Evolutionary conservation across 106 monocot species (phyloP), one percentile per base, ranked within the genome.

Genomic region (Dendrobium nobile): DNA sequence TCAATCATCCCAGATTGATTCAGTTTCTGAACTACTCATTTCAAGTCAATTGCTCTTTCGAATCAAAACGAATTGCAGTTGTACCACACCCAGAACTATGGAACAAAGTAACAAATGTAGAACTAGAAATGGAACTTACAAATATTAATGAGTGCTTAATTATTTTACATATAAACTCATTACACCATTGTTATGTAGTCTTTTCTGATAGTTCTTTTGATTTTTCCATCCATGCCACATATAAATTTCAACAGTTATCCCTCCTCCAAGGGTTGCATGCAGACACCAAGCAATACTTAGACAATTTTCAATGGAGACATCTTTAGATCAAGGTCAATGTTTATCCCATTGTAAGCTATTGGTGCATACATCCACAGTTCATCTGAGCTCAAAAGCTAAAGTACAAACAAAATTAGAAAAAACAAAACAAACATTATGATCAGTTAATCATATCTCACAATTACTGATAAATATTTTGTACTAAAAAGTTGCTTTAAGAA

Each of bases 351-450:
- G 77, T 91, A 89, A 56, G 86, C 93, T 28, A 93, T 87, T 5
- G 93, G 91, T 4, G 93, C 93, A 68, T 89, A 93, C 93, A 93
- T 93, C 93, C 91, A 93, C 47, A 91, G 26, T 7, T 89, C 91
- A 72, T 93, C 91, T 27, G 93, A 93, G 84, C 93, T 93, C 84
- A 93, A 80, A 83, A 93, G 86, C 93, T 93, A 24, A 76, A 47
- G 47, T 5, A 15, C 11, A 72, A 70, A 20, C 11, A 59, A 17
- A 70, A 64, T 33, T 1, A 48, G 10, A 51, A 77, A 7, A 47
- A 40, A 15, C 0, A n/a, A 72, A 67, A 15, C 9, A 59, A 68
- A 42, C 15, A n/a, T 26, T 9, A 43, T 19, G 19, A 67, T 4
- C 44, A 72, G 27, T 75, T 15, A 42, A 45, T 75, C 77, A 77